Evolutionary conservation across 2,329 filamentous ascomycete genomes (phyloP).

Genomic region (Gaeumannomyces tritici): DNA sequence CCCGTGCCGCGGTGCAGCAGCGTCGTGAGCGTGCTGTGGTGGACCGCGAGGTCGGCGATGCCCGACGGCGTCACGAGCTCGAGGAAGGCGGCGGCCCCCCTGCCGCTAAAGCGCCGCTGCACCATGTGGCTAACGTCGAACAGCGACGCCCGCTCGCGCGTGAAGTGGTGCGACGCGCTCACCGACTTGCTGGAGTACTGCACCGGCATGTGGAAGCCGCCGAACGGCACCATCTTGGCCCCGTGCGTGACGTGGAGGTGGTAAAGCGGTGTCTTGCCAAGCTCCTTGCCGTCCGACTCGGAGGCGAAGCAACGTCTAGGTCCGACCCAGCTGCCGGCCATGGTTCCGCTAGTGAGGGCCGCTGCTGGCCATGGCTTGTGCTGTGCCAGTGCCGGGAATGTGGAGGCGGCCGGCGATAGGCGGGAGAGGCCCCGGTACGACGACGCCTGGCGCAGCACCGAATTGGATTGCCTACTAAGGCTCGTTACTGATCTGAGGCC

Average conservation of each 20-base stretch:
- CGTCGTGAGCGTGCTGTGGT: slow-evolving; percentile 74
- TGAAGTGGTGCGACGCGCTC: slow-evolving; percentile 81
- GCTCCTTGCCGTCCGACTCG: slow-evolving; percentile 2
- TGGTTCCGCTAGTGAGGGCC: background rate
- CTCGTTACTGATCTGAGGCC: background rate
- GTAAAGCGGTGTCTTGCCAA: slow-evolving; percentile 24
- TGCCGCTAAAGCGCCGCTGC: slow-evolving; percentile 76
- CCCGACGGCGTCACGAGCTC: slow-evolving; percentile 75
- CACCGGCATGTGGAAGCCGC: slow-evolving; percentile 85
- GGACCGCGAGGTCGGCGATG: slow-evolving; percentile 50
- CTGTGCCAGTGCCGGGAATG: background rate
- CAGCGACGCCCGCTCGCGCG: slow-evolving; percentile 74
- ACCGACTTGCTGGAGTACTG: slow-evolving; percentile 74
- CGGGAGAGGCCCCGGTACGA: background rate
- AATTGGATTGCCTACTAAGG: background rate
- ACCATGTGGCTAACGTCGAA: slow-evolving; percentile 98
- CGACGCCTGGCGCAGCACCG: slow-evolving; percentile 1
- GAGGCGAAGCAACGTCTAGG: background rate
- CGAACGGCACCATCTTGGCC: slow-evolving; percentile 95
- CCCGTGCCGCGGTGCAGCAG: slow-evolving; percentile 72
- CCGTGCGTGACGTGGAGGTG: slow-evolving; percentile 50
- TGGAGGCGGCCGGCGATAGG: background rate
- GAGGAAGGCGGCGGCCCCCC: slow-evolving; percentile 71
- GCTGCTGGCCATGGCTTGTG: background rate
- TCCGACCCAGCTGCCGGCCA: background rate